Conservation (phyloP, 164 flowering plant species). For the Vitis rupestris region DNA sequence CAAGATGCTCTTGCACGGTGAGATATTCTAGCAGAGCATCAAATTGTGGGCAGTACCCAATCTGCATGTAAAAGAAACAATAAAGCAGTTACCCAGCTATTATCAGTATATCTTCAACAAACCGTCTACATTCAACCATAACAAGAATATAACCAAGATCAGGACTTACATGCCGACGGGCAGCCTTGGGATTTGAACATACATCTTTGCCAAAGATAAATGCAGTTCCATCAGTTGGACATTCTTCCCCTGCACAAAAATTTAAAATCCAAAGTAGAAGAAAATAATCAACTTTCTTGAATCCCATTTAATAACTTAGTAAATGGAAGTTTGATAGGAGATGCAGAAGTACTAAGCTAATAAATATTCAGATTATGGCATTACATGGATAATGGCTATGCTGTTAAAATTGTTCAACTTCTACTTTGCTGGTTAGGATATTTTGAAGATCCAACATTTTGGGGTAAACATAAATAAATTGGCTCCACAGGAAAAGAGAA, state of each 20-base stretch:
- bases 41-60: slow-evolving; percentile 98
- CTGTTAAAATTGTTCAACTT: no score
- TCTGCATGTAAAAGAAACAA: slow-evolving; percentile 36
- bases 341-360: no score
- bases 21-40: slow-evolving; percentile 86
- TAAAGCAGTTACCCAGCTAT: slow-evolving; percentile 1
- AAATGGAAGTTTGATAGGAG: no score
- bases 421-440: no score
- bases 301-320: no score
- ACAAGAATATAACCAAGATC: neutral
- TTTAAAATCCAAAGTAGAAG: slow-evolving; percentile 2
- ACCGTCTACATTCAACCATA: neutral
- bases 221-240: slow-evolving; percentile 87
- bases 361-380: no score
- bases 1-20: slow-evolving; percentile 90
- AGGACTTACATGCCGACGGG: slow-evolving; percentile 71
- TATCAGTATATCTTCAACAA: slow-evolving; percentile 3
- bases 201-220: slow-evolving; percentile 87
- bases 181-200: slow-evolving; percentile 75
- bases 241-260: slow-evolving; percentile 71
- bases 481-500: no score
- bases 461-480: no score
- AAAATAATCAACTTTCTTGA: neutral
- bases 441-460: no score
- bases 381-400: no score